Base-by-base conservation (phyloP, 805 yeast species). In the Candida insectorum region DNA sequence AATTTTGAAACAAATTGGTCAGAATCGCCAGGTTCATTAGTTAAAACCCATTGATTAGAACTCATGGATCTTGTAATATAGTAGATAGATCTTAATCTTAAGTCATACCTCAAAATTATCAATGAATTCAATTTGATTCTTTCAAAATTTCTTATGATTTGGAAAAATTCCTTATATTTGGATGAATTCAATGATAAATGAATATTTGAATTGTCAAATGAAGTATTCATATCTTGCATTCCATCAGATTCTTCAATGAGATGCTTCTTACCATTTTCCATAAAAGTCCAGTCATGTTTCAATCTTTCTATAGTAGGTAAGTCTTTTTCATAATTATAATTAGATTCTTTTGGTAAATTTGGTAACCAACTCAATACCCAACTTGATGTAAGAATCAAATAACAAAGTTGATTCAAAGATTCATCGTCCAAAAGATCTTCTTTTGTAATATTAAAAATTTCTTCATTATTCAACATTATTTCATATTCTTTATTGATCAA, bases 351-450 rank as follows among this genome's bases (percentile, higher is more conserved):
- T 34, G 73, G 64, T 49, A 79, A 56, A 4, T 49, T 49, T 0
- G 85, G 81, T 27, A 85, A 62, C 84, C 88, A 80, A 12, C 62
- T 47, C 25, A 75, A 53, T 3, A 79, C 59, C 79, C 87, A 76
- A 12, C 66, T 58, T 1, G 81, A 43, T 4, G 83, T 73, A 10
- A 73, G 63, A 13, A 78, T 59, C 27, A 85, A 59, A 33, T 76
- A 59, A 9, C 80, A 62, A 3, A 79, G 62, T 14, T 71, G 67
- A 30, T 69, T 68, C 42, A 79, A 67, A 10, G 75, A 63, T 10
- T 69, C 69, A 12, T 62, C 52, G 39, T 77, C 85, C 27, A 84
- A 59, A 10, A 77, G 49, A 40, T 80, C 85, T 16, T 69, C 70
- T 32, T 71, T 70, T 5, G 58, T 56, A 11, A 65, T 51, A 6